Conservation (phyloP, 2,329 filamentous ascomycete species). For the Arthrobotrys sphaeroides region DNA sequence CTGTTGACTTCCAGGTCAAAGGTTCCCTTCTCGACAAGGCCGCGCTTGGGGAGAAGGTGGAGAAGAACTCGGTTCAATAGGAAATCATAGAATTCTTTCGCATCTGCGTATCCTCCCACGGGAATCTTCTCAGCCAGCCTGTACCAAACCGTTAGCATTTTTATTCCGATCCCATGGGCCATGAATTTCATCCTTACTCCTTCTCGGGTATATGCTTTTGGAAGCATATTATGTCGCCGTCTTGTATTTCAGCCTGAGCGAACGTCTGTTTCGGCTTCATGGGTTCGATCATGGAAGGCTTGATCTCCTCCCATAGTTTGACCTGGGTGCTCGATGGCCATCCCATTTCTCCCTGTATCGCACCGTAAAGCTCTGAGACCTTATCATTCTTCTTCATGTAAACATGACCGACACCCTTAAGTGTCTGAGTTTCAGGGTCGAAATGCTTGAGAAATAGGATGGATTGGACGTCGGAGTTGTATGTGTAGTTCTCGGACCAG, state of each 20-base stretch:
- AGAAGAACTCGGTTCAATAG: conserved; percentile 83
- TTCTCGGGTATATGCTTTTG: conserved; percentile 72
- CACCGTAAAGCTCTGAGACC: conserved; percentile 81
- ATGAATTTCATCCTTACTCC: too few relatives aligned
- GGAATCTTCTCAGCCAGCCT: conserved; percentile 59
- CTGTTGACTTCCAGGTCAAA: conserved; percentile 84
- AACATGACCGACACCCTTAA: conserved; percentile 81
- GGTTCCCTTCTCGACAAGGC: conserved; percentile 64
- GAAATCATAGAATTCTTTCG: conserved; percentile 90
- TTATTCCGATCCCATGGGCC: too few relatives aligned
- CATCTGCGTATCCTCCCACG: conserved; percentile 69
- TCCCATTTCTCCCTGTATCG: conserved; percentile 82
- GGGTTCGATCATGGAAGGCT: conserved; percentile 93
- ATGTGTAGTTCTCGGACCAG: conserved; percentile 54
- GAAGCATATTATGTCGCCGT: conserved; percentile 96
- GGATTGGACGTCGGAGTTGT: conserved; percentile 63
- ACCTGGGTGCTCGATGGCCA: conserved; percentile 81
- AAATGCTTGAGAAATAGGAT: conserved; percentile 94
- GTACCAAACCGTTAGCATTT: not conserved
- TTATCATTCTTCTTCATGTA: conserved; percentile 90
- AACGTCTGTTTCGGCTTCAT: conserved; percentile 92
- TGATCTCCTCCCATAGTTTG: conserved; percentile 93
- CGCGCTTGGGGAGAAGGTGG: conserved; percentile 75
- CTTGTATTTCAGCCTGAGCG: conserved; percentile 90
- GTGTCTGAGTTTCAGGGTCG: conserved; percentile 76